A percentile compares a stretch with the other conserved stretches of the same genome.
These are phyloP conservation scores for Calendula officinalis DNA, from an alignment of 129 eudicot species.

Conservation along the genomic window DNA sequence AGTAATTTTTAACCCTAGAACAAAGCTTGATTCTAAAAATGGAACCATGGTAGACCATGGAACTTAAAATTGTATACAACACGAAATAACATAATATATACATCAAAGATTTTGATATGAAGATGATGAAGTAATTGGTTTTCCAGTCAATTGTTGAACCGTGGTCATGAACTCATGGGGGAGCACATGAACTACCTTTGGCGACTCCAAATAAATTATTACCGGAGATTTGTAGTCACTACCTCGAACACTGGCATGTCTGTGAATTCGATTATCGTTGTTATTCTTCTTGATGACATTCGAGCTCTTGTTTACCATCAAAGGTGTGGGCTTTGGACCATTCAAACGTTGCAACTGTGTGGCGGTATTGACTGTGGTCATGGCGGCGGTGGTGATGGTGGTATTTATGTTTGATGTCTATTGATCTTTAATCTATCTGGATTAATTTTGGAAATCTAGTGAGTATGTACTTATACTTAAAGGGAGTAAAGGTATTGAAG, in stretches of 20 bases:
- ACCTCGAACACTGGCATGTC: not conserved
- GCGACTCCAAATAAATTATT: constrained; percentile 32
- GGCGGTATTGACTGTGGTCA: not conserved
- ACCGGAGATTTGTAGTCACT: constrained; percentile 25
- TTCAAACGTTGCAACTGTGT: constrained; percentile 18
- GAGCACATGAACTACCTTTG: constrained; percentile 36
- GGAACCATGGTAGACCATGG: too few species aligned
- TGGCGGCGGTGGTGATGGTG: not conserved
- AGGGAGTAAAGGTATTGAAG: constrained; percentile 1
- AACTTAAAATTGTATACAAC: too few species aligned
- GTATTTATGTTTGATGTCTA: constrained; percentile 3
- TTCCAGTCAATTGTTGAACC: constrained; percentile 39
- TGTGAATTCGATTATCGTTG: not conserved
- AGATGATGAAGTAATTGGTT: constrained; percentile 10
- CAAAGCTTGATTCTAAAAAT: too few species aligned
- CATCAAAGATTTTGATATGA: constrained; percentile 20
- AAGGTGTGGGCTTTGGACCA: constrained; percentile 32
- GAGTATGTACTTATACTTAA: not conserved
- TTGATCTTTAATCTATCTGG: not conserved
- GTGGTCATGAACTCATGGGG: constrained; percentile 41
- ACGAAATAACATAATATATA: too few species aligned
- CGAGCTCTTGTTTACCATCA: constrained; percentile 30
- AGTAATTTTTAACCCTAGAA: too few species aligned
- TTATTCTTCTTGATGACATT: constrained; percentile 24
- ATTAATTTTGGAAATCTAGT: not conserved